phyloP scores from a whole-genome alignment of 768 basidiomycete genomes.

The Phaeolepiota aurea region DNA sequence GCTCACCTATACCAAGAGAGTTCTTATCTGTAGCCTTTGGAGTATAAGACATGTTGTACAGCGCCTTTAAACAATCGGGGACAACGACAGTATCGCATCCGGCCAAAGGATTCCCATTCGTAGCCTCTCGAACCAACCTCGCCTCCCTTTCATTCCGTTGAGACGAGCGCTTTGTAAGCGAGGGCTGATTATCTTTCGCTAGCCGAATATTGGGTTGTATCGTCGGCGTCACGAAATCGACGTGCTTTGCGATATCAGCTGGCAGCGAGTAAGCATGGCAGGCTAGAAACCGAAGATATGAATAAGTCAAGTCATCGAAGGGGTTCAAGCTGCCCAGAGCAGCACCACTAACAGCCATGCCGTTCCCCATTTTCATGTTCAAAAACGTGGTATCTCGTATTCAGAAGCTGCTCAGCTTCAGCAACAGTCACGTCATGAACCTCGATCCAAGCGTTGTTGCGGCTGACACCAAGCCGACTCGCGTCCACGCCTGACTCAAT shows the following conservation, averaged over 20 bases:
- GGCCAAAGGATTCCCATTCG: slow-evolving; percentile 15
- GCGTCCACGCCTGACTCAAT: slow-evolving; percentile 22
- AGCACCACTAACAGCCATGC: slow-evolving; percentile 28
- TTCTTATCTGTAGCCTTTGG: slow-evolving; percentile 22
- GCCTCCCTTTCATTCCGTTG: slow-evolving; percentile 4
- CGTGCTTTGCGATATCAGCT: slow-evolving; percentile 22
- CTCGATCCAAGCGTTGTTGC: slow-evolving; percentile 26
- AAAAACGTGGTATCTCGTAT: slow-evolving; percentile 36
- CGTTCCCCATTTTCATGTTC: slow-evolving; percentile 23
- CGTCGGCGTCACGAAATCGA: slow-evolving; percentile 29
- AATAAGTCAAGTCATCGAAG: background rate
- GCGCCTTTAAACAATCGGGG: slow-evolving; percentile 28
- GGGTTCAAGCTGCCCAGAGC: too few relatives aligned
- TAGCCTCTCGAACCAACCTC: slow-evolving; percentile 14
- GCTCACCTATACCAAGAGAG: slow-evolving; percentile 27
- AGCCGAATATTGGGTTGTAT: slow-evolving; percentile 24
- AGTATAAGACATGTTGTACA: slow-evolving; percentile 25
- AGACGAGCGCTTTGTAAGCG: slow-evolving; percentile 15
- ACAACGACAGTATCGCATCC: slow-evolving; percentile 23
- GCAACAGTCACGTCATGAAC: slow-evolving; percentile 25
- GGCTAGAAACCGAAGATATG: slow-evolving; percentile 11
- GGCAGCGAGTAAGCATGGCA: slow-evolving; percentile 27
- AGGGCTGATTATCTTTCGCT: background rate
- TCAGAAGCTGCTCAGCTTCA: slow-evolving; percentile 31
- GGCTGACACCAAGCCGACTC: slow-evolving; percentile 21